Evolutionary conservation across 1,139 yeast genomes (phyloP).

Genomic region (Yamadazyma pseudoaaseri): DNA sequence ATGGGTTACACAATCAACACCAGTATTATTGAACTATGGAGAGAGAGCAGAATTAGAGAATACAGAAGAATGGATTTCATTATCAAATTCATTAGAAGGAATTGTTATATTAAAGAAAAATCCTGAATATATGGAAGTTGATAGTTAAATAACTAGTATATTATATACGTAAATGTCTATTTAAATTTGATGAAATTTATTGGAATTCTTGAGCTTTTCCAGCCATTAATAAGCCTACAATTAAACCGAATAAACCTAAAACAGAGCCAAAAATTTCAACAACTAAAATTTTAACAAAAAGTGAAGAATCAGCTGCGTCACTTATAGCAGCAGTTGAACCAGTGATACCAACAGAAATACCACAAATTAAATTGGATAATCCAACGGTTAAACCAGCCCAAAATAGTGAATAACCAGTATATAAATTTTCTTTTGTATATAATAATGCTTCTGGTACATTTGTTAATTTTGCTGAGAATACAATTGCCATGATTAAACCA

Average conservation of each 20-base stretch:
- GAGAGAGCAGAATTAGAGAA: slow-evolving; percentile 97
- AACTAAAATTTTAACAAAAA: slow-evolving; percentile 93
- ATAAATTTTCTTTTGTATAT: slow-evolving; percentile 79
- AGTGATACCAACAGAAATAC: slow-evolving; percentile 95
- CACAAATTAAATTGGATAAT: slow-evolving; percentile 88
- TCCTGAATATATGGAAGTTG: slow-evolving; percentile 80
- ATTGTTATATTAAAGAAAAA: slow-evolving; percentile 89
- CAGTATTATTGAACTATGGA: slow-evolving; percentile 88
- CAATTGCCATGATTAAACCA: slow-evolving; percentile 97
- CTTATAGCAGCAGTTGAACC: slow-evolving; percentile 98
- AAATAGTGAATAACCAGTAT: slow-evolving; percentile 90
- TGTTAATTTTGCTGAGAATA: slow-evolving; percentile 87
- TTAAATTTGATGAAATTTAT: slow-evolving; percentile 11
- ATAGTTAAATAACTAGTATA: slow-evolving; percentile 18
- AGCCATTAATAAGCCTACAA: slow-evolving; percentile 96
- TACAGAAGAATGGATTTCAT: slow-evolving; percentile 79
- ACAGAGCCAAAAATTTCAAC: slow-evolving; percentile 97
- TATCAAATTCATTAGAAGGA: slow-evolving; percentile 85
- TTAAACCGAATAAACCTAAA: slow-evolving; percentile 88
- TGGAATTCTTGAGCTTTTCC: slow-evolving; percentile 86
- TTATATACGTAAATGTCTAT: not conserved
- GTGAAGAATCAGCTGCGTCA: slow-evolving; percentile 95
- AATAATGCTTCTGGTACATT: slow-evolving; percentile 61
- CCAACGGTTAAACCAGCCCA: slow-evolving; percentile 99
- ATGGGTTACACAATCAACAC: slow-evolving; percentile 98